Base-by-base conservation (phyloP, 108 stramenopile genomes). In the Pseudonitzschia multiseries region DNA sequence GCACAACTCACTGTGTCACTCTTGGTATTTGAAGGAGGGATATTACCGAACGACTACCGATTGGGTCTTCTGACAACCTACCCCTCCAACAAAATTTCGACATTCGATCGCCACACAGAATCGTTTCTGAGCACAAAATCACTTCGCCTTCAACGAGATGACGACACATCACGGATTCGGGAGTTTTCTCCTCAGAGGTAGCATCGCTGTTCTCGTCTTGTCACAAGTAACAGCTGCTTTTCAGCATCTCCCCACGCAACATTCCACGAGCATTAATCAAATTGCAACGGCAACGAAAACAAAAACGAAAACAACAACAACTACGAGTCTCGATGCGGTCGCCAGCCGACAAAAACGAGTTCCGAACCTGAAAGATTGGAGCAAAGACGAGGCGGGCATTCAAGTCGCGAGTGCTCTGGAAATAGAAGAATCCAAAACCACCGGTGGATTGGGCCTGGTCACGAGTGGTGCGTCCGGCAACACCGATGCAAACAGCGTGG, bases 371-470 rank as follows among this genome's bases (percentile, higher is more conserved):
- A 22, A 50, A n/a, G 79, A 84, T 60, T 84, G 83, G 83, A 74
- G 72, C 70, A 72, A 61, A 33, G 43, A 36, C n/a, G 26, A 21
- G 31, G 64, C 69, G 31, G 59, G 48, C 36, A 69, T 65, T 68
- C 50, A 71, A 73, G 68, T 59, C 17, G 63, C 69, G 40, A 73
- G 50, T 43, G 64, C 57, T 31, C 72, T 65, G 41, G 79, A 67
- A 20, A 57, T 64, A 13, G 65, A 81, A 26, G 63, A 78, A 65
- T 70, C 75, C 1, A 51, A 71, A 28, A 54, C 43, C 24, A 33
- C 44, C 53, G 43, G 53, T 50, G 92, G 92, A 40, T 76, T 93
- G 32, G 89, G 92, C 32, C 79, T 88, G 29, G 71, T 82, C 32
- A 65, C 87, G 22, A 84, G 79, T 15, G 69, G 76, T 57, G 59